phyloP scores from a whole-genome alignment of 768 basidiomycete genomes.

The Mycena amicta region DNA sequence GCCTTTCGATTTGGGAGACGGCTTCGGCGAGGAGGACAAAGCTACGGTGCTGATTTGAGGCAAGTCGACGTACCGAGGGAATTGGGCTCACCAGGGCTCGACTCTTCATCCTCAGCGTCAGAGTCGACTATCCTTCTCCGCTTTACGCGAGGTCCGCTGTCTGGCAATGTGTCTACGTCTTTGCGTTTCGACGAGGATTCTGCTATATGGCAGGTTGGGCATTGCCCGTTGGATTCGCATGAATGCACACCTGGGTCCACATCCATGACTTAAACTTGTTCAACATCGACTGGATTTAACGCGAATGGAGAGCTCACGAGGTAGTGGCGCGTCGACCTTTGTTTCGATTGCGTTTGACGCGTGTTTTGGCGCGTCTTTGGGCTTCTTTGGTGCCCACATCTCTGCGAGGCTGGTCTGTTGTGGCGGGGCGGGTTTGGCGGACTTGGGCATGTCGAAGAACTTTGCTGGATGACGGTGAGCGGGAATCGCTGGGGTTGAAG shows the following conservation, averaged over 20 bases:
- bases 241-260: not conserved
- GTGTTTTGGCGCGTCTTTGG: conserved; percentile 30
- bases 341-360: conserved; percentile 28
- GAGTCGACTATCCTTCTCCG: conserved; percentile 56
- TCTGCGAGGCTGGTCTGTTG: conserved; percentile 81
- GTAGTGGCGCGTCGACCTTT: conserved; percentile 31
- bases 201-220: conserved; percentile 24
- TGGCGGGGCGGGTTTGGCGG: conserved; percentile 63
- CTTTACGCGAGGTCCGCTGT: conserved; percentile 42
- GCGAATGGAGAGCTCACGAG: conserved; percentile 24
- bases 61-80: not conserved
- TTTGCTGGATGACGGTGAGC: conserved; percentile 48
- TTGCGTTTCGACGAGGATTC: conserved; percentile 48
- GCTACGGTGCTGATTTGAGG: conserved; percentile 2
- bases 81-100: conserved; percentile 8
- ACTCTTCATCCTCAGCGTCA: conserved; percentile 49
- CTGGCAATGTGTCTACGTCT: conserved; percentile 27
- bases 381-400: conserved; percentile 64
- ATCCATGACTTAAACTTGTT: not conserved
- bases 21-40: conserved; percentile 9
- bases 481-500: not conserved
- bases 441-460: conserved; percentile 77
- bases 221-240: not conserved
- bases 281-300: not conserved
- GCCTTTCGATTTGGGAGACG: conserved; percentile 22